phyloP scores from a whole-genome alignment of 164 flowering plant genomes.

The Litsea cubeba region DNA sequence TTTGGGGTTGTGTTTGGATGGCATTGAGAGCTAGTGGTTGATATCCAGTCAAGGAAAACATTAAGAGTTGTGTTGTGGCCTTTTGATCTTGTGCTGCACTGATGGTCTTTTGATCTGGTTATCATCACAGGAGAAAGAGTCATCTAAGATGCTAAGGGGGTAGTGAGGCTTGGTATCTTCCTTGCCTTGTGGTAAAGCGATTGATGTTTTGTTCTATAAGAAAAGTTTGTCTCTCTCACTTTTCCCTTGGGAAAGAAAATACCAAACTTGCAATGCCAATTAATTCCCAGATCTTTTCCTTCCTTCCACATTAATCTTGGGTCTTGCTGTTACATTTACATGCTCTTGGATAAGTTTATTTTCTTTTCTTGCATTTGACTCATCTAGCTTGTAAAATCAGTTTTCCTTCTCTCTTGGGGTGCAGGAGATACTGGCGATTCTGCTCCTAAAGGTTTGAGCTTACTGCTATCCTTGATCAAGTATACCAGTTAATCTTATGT shows the following conservation, averaged over 20 bases:
- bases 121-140: conserved; percentile 8
- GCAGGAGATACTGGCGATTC: no score
- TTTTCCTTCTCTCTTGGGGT: no score
- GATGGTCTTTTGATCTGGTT: conserved; percentile 5
- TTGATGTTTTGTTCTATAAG: conserved; percentile 8
- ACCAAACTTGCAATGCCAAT: conserved; percentile 22
- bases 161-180: conserved; percentile 76
- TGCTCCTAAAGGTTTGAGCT: not conserved
- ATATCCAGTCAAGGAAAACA: conserved; percentile 16
- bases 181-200: conserved; percentile 53
- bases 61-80: conserved; percentile 9
- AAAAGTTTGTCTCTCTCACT: conserved; percentile 15
- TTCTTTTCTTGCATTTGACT: no score
- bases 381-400: no score
- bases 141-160: conserved; percentile 24
- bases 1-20: conserved; percentile 12
- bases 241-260: conserved; percentile 25
- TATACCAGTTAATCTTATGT: not conserved
- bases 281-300: not conserved
- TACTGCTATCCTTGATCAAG: not conserved
- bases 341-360: no score
- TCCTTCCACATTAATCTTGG: not conserved
- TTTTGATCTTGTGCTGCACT: conserved; percentile 2
- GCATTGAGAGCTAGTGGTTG: conserved; percentile 23
- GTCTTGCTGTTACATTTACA: not conserved